Evolutionary conservation across 2,329 filamentous ascomycete genomes (phyloP), one percentile per base, ranked within the genome.

Genomic region (Elsinoe ampelina): DNA sequence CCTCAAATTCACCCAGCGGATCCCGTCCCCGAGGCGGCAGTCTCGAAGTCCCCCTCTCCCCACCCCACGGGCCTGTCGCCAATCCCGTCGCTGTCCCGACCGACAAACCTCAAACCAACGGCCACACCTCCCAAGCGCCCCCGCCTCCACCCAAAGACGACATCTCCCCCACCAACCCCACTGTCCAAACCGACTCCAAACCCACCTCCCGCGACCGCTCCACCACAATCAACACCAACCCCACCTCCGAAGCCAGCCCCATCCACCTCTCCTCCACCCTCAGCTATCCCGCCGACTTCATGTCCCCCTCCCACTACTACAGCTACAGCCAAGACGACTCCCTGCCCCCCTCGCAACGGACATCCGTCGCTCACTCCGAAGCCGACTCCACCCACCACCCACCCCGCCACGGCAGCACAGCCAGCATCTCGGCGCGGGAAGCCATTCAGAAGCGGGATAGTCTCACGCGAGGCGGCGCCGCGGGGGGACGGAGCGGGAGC

Each of bases 11-110:
- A 5, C 54, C 59, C 15, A 61, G 58, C 2, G 61, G 60, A n/a
- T 61, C 57, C 19, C 59, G 83, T 76, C 47, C 73, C 77, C 57
- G 75, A 73, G 59, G 75, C 68, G 65, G 70, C 82, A 93, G 88
- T 66, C 80, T 96, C 1, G 89, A 95, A 64, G 90, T 96, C 2
- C 91, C 91, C 2, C 79, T 74, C 59, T 77, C 79, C 13, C 62
- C 66, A 2, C 58, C 54, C 3, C 56, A 56, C 8, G 48, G 61
- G 61, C n/a, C 38, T 48, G 6, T 58, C 57, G 30, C 58, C 59
- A 22, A 34, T 57, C 4, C 45, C 58, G 19, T 47, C 45, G 10
- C 57, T 36, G 43, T 50, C 47, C 19, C 47, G 50, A 36, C 41
- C 38, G 13, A 57, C 58, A 19, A 17, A n/a, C 12, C 58, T 41